Evolutionary conservation across 441 rosid species (phyloP).

Genomic region (Bocquillonia castaneifolia): DNA sequence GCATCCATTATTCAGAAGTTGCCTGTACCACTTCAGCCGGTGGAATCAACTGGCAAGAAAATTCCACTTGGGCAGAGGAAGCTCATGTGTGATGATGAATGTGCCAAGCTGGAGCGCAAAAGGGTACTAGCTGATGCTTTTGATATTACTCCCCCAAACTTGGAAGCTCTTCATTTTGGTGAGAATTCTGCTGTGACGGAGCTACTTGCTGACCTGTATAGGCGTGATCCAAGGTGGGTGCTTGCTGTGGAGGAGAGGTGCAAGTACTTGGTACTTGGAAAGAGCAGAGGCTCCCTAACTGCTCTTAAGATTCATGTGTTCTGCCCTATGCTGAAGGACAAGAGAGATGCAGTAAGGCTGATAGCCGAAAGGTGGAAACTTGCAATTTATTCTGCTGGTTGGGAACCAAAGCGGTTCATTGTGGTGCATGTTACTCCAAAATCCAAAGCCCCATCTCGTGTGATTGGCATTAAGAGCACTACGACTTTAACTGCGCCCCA

Average conservation of each 20-base stretch:
- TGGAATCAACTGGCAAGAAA: conserved; percentile 52
- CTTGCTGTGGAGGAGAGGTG: conserved; percentile 90
- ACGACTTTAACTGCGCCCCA: conserved; percentile 40
- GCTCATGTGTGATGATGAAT: conserved; percentile 83
- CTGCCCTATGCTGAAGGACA: conserved; percentile 92
- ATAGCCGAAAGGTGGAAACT: conserved; percentile 98
- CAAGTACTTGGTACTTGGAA: conserved; percentile 85
- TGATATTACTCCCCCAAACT: conserved; percentile 68
- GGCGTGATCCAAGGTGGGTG: conserved; percentile 97
- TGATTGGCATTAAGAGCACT: conserved; percentile 65
- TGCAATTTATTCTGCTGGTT: conserved; percentile 62
- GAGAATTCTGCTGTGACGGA: conserved; percentile 69
- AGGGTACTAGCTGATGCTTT: conserved; percentile 92
- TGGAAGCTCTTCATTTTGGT: conserved; percentile 92
- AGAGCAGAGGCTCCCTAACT: conserved; percentile 56
- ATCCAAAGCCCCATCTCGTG: conserved; percentile 76
- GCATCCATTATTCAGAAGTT: conserved; percentile 69
- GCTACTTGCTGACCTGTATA: conserved; percentile 65
- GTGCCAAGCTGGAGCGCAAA: conserved; percentile 89
- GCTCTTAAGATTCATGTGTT: conserved; percentile 83
- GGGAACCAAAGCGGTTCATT: conserved; percentile 97
- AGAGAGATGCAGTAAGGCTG: conserved; percentile 80
- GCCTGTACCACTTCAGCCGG: conserved; percentile 72
- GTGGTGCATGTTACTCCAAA: conserved; percentile 70
- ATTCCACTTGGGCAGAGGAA: conserved; percentile 89